A percentile compares a stretch with the other conserved stretches of the same genome.
Evolutionary conservation across 208 protist species (phyloP).

Genomic region (Vickermania ingenoplastis): DNA sequence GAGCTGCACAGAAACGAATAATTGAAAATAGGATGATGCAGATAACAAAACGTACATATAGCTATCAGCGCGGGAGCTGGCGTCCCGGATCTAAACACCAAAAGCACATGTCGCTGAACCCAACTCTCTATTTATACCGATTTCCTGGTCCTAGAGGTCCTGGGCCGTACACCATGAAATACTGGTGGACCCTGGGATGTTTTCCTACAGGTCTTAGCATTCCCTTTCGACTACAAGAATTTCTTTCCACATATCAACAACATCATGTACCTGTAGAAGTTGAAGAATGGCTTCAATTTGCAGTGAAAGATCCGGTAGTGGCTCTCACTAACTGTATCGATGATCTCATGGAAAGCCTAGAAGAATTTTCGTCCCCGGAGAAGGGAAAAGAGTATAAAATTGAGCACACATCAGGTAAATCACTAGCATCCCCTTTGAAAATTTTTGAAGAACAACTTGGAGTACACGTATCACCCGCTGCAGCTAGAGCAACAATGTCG

Average conservation of each 20-base stretch:
- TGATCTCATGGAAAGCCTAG: conserved; percentile 28
- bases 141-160: conserved; percentile 72
- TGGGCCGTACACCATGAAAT: conserved; percentile 86
- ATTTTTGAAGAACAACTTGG: conserved; percentile 51
- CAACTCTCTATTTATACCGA: conserved; percentile 70
- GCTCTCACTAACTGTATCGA: conserved; percentile 32
- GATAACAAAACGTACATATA: conserved; percentile 9
- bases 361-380: conserved; percentile 25
- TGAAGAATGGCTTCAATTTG: conserved; percentile 78
- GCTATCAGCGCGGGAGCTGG: conserved; percentile 79
- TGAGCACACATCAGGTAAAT: conserved; percentile 16
- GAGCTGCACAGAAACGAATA: too few species aligned
- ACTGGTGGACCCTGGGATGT: conserved; percentile 85
- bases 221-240: conserved; percentile 77
- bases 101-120: conserved; percentile 84
- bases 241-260: conserved; percentile 69
- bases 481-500: conserved; percentile 35
- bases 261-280: conserved; percentile 82
- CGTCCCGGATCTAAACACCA: conserved; percentile 79
- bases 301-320: conserved; percentile 53
- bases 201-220: conserved; percentile 74
- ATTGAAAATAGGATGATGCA: conserved; percentile 3
- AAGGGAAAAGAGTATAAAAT: conserved; percentile 28
- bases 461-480: conserved; percentile 44
- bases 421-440: conserved; percentile 29